These are phyloP conservation scores for Parachaetomium inaequale DNA, from an alignment of 495 filamentous ascomycete genomes.

Conservation along the genomic window DNA sequence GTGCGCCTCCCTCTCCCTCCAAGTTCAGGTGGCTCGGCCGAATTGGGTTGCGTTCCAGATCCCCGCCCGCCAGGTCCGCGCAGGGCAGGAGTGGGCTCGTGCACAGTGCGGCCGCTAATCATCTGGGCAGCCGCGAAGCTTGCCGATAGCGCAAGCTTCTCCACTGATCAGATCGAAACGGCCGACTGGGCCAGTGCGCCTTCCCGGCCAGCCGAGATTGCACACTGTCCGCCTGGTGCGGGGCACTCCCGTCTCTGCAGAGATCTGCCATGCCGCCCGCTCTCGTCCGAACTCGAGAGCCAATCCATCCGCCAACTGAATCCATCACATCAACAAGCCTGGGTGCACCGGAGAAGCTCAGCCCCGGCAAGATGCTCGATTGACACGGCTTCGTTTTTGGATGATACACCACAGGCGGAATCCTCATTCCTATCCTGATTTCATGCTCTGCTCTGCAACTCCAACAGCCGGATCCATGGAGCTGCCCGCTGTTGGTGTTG, in stretches of 20 bases:
- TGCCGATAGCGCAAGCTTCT: background rate
- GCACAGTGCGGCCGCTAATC: conserved; percentile 10
- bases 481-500: background rate
- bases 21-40: background rate
- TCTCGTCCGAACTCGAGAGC: conserved; percentile 8
- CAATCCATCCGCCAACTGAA: conserved; percentile 12
- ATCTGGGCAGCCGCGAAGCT: background rate
- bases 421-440: background rate
- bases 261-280: conserved; percentile 5
- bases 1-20: background rate
- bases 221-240: conserved; percentile 1
- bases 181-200: background rate
- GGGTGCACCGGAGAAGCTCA: background rate
- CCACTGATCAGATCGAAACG: background rate
- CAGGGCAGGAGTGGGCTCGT: background rate
- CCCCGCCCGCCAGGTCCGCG: background rate
- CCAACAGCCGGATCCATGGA: background rate
- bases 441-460: too few relatives aligned
- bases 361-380: background rate
- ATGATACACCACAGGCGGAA: background rate
- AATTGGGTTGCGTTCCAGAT: conserved; percentile 3
- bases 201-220: background rate
- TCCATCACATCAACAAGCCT: too few relatives aligned
- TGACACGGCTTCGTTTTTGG: background rate
- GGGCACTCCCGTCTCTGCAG: conserved; percentile 8